A percentile compares a stretch with the other conserved stretches of the same genome.
Evolutionary conservation across 495 filamentous ascomycete species (phyloP).

Genomic region (Pseudoneurospora amorphoporcata): DNA sequence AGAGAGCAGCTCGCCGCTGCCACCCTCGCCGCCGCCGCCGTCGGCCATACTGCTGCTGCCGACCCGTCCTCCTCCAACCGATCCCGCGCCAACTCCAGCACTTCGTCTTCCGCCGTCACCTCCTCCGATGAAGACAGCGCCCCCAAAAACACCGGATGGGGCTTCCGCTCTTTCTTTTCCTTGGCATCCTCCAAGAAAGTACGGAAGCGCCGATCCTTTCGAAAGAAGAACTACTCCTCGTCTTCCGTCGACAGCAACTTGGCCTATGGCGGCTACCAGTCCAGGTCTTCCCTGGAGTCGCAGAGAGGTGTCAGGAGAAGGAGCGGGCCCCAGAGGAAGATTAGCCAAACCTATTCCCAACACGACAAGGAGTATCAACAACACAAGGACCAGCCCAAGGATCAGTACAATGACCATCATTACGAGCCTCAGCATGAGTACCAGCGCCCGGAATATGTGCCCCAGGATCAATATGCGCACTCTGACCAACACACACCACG

Average conservation of each 20-base stretch:
- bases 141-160: constrained; percentile 29
- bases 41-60: constrained; percentile 19
- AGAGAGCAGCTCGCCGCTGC: constrained; percentile 34
- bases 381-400: not conserved
- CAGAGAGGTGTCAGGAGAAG: constrained; percentile 4
- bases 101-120: constrained; percentile 30
- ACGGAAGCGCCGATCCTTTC: constrained; percentile 32
- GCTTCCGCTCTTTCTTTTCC: constrained; percentile 34
- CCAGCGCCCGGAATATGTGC: constrained; percentile 4
- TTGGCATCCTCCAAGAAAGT: constrained; percentile 29
- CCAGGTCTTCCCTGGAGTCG: constrained; percentile 22
- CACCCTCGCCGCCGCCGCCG: constrained; percentile 17
- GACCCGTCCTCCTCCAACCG: constrained; percentile 19
- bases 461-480: not conserved
- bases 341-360: not conserved
- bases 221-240: constrained; percentile 35
- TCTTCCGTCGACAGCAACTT: constrained; percentile 42
- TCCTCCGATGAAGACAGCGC: constrained; percentile 39
- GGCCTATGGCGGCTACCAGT: constrained; percentile 47
- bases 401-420: not conserved
- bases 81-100: constrained; percentile 28
- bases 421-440: constrained; percentile 1
- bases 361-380: not conserved
- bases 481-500: not conserved
- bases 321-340: constrained; percentile 7